Base-by-base conservation (phyloP, 1,139 yeast species). In the Debaryomyces subglobosus region DNA sequence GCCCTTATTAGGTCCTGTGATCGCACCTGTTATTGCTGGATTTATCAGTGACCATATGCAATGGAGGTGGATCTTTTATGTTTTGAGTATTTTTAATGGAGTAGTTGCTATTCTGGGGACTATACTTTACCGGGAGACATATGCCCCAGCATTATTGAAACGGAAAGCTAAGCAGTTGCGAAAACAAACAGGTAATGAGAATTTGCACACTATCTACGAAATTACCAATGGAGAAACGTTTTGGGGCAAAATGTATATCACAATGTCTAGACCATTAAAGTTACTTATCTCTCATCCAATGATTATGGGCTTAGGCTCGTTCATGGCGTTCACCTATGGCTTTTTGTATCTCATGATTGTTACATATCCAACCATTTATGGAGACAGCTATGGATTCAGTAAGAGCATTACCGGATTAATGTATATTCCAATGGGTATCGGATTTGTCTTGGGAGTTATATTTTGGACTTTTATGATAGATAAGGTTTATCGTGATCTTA, bases 11-110 rank as follows among this genome's bases (percentile, higher is more conserved):
- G 92, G 91, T 0, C 87, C 89, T 1, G 82, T 81, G 0, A 64
- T 83, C 45, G 86, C 86, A 0, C 86, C 87, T 0, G 70, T 83
- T 5, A 70, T 81, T 24, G 72, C 84, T 0, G 86, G 87, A 1
- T 83, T 75, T 57, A 74, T 82, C 24, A 82, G 79, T 5, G 72
- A 81, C 54, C 56, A 73, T 29, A 62, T 65, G 38, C 57, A 64
- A 27, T 75, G 79, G 79, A 63, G 78, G 53, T 75, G 79, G 79
- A 74, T 71, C 1, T 71, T 74, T 41, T 71, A 72, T 49, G 71
- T 74, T 4, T 65, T 75, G 50, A 63, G 74, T 33, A 72, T 74
- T 12, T 73, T 74, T 54, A 75, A 75, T 52, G 78, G 74, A 4
- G 61, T 56, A 6, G 71, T 73, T 29, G 78, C 78, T 0, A 45